Evolutionary conservation across 257 asterid genomes (phyloP), one percentile per base, ranked within the genome.

Genomic region (Nicotiana tomentosiformis): DNA sequence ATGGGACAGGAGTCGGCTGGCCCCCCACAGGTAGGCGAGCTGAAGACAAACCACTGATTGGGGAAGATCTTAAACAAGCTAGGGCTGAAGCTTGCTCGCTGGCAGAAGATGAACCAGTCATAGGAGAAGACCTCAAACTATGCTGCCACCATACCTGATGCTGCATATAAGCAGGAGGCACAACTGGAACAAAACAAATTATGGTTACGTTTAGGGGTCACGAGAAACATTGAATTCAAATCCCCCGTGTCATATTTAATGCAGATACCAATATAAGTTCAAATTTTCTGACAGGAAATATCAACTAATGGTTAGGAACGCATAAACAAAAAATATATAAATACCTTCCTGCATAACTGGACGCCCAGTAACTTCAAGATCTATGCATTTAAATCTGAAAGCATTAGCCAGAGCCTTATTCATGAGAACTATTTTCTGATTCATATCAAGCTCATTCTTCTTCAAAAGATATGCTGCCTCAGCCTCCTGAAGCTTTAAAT

Each of bases 381-480:
- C 79, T 43, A 49, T 7, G 86, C 78, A 83, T 43, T 60, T 83
- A 10, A 76, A 77, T 78, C 86, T 64, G 79, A 83, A 83, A 66
- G 79, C 77, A 35, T 83, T 69, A 23, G 82, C 86, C 62, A 83
- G 62, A 51, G 67, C 20, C 82, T 83, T 83, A 67, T 83, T 83
- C 86, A 77, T 64, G 66, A 83, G 53, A 77, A 83, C 77, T 77
- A 35, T 83, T 30, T 55, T 66, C 46, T 64, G 83, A 83, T 77
- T 83, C 82, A 23, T 68, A 77, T 78, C 83, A 33, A 83, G 82
- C 61, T 77, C 83, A 61, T 65, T 83, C 83, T 77, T 83, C 81
- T 66, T 83, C 66, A 66, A 51, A 17, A 58, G 35, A 64, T 49
- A 83, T 33, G 16, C 46, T 51, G 83, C 77, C 79, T 83, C 86